phyloP scores from a whole-genome alignment of 2,329 filamentous ascomycete species.

The Venturia effusa region DNA sequence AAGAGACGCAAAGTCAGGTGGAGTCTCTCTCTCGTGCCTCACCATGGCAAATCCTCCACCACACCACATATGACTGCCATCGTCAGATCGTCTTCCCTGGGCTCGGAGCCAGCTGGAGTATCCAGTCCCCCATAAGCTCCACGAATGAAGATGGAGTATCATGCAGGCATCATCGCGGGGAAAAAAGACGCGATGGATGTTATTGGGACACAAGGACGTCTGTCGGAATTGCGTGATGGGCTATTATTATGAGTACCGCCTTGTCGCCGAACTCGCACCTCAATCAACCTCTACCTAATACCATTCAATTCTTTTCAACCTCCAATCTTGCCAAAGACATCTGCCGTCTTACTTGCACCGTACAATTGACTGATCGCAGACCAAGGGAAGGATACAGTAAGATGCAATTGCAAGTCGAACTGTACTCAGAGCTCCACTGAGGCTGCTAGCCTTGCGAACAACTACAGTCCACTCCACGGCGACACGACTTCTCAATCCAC shows the following conservation, averaged over 20 bases:
- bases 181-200: not conserved
- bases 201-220: not conserved
- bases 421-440: not conserved
- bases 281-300: not conserved
- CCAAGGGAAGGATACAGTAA: not conserved
- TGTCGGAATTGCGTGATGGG: not conserved
- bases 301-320: not conserved
- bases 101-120: not conserved
- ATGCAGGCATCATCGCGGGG: conserved; percentile 2
- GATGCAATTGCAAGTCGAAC: not conserved
- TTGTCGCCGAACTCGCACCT: not conserved
- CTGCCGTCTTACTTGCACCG: not conserved
- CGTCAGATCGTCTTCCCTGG: no score
- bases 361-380: not conserved
- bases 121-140: not conserved
- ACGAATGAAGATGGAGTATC: not conserved
- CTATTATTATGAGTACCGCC: not conserved
- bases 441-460: not conserved
- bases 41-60: no score
- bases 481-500: not conserved
- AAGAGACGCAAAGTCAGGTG: no score
- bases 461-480: not conserved
- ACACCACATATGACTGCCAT: no score
- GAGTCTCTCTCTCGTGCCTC: no score
- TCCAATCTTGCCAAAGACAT: not conserved